Percentiles rank a stretch among this genome's conserved stretches.
These are phyloP conservation scores for Amanita pallidorosea DNA, from an alignment of 768 basidiomycete species.

Conservation along the genomic window DNA sequence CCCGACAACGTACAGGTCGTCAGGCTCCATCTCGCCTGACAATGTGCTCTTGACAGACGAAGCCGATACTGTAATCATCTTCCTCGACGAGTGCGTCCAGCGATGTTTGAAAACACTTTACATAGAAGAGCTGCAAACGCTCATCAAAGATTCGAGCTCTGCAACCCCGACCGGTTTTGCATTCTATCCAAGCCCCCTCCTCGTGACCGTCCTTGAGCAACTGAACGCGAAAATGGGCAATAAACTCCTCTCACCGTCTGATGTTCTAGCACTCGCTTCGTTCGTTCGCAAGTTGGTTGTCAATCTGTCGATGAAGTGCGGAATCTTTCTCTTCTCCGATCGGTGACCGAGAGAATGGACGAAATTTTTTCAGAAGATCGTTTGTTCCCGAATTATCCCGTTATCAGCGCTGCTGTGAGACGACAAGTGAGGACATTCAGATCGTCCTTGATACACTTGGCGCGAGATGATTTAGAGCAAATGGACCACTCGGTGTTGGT, in stretches of 20 bases:
- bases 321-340: conserved; percentile 28
- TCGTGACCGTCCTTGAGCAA: conserved; percentile 78
- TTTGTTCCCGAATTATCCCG: conserved; percentile 22
- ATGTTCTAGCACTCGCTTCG: conserved; percentile 47
- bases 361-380: conserved; percentile 16
- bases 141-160: conserved; percentile 13
- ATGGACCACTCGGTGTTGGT: conserved; percentile 5
- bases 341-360: conserved; percentile 25
- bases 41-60: conserved; percentile 44
- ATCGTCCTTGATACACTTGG: conserved; percentile 16
- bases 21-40: conserved; percentile 35
- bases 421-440: conserved; percentile 34
- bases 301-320: conserved; percentile 42
- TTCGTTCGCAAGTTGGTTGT: conserved; percentile 59
- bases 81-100: conserved; percentile 82
- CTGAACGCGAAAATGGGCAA: conserved; percentile 54
- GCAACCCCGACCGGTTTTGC: conserved; percentile 15
- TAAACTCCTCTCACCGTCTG: conserved; percentile 43
- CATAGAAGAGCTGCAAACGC: conserved; percentile 53
- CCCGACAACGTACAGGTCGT: conserved; percentile 30
- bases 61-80: conserved; percentile 42
- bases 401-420: conserved; percentile 27
- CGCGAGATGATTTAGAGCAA: neutral
- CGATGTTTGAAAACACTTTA: conserved; percentile 78
- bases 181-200: conserved; percentile 54